Evolutionary conservation across 1,139 yeast species (phyloP), one percentile per base, ranked within the genome.

Genomic region (Scheffersomyces stambukii): DNA sequence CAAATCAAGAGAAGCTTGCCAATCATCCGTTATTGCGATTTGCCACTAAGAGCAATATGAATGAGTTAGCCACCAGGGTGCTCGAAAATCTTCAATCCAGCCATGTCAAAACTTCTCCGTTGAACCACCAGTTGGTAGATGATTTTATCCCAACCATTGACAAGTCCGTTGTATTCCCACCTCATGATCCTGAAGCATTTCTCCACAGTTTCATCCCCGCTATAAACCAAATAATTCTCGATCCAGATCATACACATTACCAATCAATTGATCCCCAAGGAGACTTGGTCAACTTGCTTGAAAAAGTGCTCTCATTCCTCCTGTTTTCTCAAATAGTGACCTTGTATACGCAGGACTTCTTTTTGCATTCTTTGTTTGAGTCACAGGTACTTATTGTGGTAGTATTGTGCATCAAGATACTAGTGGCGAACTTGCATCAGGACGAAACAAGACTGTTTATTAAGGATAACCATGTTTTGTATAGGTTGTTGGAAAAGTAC

Each of bases 251-350:
- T n/a, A 40, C 37, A 11, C 32, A 43, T 22, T 46, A 48, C 29
- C 32, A 40, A 14, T 40, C 32, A 8, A 28, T 50, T 8, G 66
- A 60, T 36, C 53, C 57, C 1, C 34, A 43, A 5, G 36, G 36
- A 4, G 33, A 33, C 5, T 32, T 54, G 3, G 32, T 57, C 4
- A 44, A 40, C 6, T 41, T 60, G 9, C 43, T 56, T 17, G 53
- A 48, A 19, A 37, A 44, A 6, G 27, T 61, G 2, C 34, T 62
- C 13, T 21, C 41, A 6, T 32, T 31, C 14, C 28, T 54, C 13
- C 31, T 43, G 2, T 48, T 53, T 28, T 30, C 33, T 4, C 37
- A 44, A 5, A 42, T 60, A 13, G 26, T 50, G 16, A 22, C 29
- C 9, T 32, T 43, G 18, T 60, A 54, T 27, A 48, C 61, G 0